Percentiles rank a stretch among this genome's conserved stretches.
Evolutionary conservation across 768 basidiomycete genomes (phyloP).

Genomic region (Leccinum boreale): DNA sequence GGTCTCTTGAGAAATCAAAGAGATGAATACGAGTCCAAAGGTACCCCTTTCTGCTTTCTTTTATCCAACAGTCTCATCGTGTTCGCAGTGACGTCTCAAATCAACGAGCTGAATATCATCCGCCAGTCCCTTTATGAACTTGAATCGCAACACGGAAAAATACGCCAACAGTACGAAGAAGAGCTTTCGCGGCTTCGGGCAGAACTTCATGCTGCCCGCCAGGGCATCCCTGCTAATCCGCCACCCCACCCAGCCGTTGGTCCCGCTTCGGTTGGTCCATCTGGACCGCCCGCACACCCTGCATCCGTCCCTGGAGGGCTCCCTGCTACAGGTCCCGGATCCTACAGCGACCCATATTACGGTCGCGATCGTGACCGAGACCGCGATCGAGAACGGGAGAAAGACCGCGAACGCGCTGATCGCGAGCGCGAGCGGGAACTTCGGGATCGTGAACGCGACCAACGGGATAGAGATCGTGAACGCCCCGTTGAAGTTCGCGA

Average conservation of each 20-base stretch:
- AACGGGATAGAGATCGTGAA: conserved; percentile 46
- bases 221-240: conserved; percentile 33
- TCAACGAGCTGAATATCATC: conserved; percentile 88
- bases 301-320: conserved; percentile 29
- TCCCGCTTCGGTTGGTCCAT: conserved; percentile 33
- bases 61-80: conserved; percentile 8
- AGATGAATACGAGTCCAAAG: conserved; percentile 88
- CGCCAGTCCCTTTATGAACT: conserved; percentile 89
- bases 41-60: conserved; percentile 37
- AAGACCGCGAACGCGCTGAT: conserved; percentile 38
- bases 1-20: conserved; percentile 67
- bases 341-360: conserved; percentile 38
- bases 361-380: conserved; percentile 36
- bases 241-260: conserved; percentile 35
- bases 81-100: conserved; percentile 66
- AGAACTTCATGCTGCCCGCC: conserved; percentile 58
- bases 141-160: conserved; percentile 83
- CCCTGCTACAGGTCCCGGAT: conserved; percentile 29
- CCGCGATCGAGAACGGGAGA: conserved; percentile 41
- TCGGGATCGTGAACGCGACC: conserved; percentile 34
- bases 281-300: conserved; percentile 32
- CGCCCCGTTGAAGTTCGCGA: conserved; percentile 49
- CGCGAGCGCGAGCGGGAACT: conserved; percentile 39
- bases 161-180: conserved; percentile 83
- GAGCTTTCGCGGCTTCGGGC: conserved; percentile 71